These are phyloP conservation scores for Paramicrosporidium saccamoebae DNA, from an alignment of 371 early-diverging fungal species.

Conservation along the genomic window DNA sequence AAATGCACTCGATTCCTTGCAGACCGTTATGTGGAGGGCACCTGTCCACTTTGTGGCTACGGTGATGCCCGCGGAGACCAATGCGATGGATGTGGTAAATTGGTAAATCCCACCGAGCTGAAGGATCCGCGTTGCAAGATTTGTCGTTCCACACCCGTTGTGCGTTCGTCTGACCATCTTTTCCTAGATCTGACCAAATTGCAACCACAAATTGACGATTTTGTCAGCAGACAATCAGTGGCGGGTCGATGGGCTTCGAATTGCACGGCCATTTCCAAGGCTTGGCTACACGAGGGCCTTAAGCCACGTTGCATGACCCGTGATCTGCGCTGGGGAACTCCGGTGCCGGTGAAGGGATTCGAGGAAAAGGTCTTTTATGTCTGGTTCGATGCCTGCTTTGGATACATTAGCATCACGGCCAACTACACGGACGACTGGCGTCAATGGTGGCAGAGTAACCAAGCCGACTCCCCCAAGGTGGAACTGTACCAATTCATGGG, in stretches of 20 bases:
- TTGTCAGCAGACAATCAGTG: conserved; percentile 20
- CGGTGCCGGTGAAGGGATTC: conserved; percentile 67
- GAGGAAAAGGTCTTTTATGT: conserved; percentile 97
- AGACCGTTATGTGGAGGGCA: conserved; percentile 94
- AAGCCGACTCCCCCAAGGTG: conserved; percentile 73
- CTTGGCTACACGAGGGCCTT: conserved; percentile 92
- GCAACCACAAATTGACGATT: conserved; percentile 31
- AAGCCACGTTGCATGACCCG: conserved; percentile 92
- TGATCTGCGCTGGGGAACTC: conserved; percentile 97
- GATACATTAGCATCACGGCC: conserved; percentile 87
- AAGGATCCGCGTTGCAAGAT: conserved; percentile 82
- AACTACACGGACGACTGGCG: conserved; percentile 73
- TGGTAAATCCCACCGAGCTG: conserved; percentile 76
- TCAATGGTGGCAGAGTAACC: conserved; percentile 96
- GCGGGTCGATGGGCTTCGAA: conserved; percentile 68
- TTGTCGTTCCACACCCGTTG: conserved; percentile 41
- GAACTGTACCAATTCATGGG: conserved; percentile 98
- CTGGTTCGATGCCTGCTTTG: conserved; percentile 98
- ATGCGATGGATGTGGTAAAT: conserved; percentile 85
- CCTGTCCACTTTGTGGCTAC: conserved; percentile 69
- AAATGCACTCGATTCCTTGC: conserved; percentile 74
- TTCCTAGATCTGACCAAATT: conserved; percentile 64
- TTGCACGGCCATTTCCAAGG: conserved; percentile 57
- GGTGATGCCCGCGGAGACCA: conserved; percentile 96
- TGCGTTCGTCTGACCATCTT: conserved; percentile 59